These are phyloP conservation scores for Talaromyces funiculosus DNA, from an alignment of 2,329 filamentous ascomycete genomes.

Conservation along the genomic window DNA sequence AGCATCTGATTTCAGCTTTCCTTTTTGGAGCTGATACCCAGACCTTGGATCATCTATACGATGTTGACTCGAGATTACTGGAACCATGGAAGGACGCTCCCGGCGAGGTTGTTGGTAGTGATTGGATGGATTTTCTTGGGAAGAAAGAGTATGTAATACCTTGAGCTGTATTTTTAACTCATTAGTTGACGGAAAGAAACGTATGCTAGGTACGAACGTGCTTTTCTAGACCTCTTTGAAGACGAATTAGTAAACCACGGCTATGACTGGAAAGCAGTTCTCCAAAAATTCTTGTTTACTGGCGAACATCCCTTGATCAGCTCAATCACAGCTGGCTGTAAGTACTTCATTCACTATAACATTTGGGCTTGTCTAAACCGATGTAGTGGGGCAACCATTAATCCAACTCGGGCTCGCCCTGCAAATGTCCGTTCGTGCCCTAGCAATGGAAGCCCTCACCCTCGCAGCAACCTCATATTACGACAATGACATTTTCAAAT, in stretches of 20 bases:
- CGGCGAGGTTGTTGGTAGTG: constrained; percentile 70
- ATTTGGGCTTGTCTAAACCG: neutral
- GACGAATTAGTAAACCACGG: constrained; percentile 71
- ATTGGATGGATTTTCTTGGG: constrained; percentile 83
- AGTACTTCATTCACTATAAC: constrained; percentile 29
- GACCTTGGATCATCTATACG: constrained; percentile 76
- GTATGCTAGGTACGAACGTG: constrained; percentile 67
- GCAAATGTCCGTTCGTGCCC: constrained; percentile 75
- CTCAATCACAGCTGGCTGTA: constrained; percentile 71
- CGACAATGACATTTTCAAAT: constrained; percentile 51
- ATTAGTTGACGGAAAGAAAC: neutral
- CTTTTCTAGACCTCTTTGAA: constrained; percentile 92
- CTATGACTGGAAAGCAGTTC: constrained; percentile 78
- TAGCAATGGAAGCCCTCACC: constrained; percentile 82
- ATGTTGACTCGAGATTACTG: constrained; percentile 63
- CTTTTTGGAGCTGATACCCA: constrained; percentile 69
- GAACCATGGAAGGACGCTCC: constrained; percentile 81
- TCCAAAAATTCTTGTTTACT: constrained; percentile 68
- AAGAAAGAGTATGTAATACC: constrained; percentile 52
- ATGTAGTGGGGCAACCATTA: constrained; percentile 75
- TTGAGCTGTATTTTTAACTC: neutral
- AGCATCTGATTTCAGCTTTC: constrained; percentile 77
- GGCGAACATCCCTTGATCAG: constrained; percentile 70
- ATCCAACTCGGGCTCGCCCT: constrained; percentile 93
- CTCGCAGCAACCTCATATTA: constrained; percentile 58